A percentile compares a stretch with the other conserved stretches of the same genome.
phyloP scores from a whole-genome alignment of 2,329 filamentous ascomycete species.

The Diplodia mutila region DNA sequence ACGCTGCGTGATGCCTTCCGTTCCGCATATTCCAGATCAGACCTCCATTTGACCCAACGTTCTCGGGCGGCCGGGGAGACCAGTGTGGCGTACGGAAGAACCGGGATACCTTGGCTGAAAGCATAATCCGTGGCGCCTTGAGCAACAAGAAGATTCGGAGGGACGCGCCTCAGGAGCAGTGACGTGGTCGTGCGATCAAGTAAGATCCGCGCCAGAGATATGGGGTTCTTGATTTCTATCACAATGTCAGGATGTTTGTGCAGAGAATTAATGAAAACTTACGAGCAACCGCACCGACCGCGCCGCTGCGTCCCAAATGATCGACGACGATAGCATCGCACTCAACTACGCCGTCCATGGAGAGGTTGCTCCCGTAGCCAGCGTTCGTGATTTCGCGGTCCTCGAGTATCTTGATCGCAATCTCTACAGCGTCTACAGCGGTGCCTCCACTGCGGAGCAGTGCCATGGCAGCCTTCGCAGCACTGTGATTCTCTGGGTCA shows the following conservation, averaged over 20 bases:
- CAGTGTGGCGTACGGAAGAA: constrained; percentile 74
- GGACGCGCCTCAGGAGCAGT: constrained; percentile 83
- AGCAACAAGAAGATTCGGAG: constrained; percentile 88
- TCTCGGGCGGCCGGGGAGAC: constrained; percentile 80
- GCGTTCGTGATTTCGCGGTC: constrained; percentile 96
- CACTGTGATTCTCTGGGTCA: constrained; percentile 55
- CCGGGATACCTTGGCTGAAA: constrained; percentile 71
- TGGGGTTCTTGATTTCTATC: constrained; percentile 87
- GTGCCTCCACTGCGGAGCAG: constrained; percentile 77
- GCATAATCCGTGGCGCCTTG: constrained; percentile 88
- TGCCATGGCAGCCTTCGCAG: constrained; percentile 81
- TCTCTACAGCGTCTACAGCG: constrained; percentile 87
- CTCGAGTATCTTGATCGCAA: constrained; percentile 84
- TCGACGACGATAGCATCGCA: constrained; percentile 95
- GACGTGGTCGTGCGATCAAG: constrained; percentile 76
- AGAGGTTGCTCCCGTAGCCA: constrained; percentile 92
- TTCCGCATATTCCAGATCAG: constrained; percentile 69
- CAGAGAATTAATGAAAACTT: constrained; percentile 47
- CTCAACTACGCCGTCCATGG: constrained; percentile 87
- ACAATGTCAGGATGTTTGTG: constrained; percentile 30
- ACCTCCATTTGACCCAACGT: constrained; percentile 76
- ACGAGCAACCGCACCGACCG: constrained; percentile 90
- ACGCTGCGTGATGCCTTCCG: constrained; percentile 44
- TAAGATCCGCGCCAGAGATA: constrained; percentile 81
- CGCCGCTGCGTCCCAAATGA: constrained; percentile 86